phyloP scores from a whole-genome alignment of 768 basidiomycete species.

The Phlegmacium glaucopus region DNA sequence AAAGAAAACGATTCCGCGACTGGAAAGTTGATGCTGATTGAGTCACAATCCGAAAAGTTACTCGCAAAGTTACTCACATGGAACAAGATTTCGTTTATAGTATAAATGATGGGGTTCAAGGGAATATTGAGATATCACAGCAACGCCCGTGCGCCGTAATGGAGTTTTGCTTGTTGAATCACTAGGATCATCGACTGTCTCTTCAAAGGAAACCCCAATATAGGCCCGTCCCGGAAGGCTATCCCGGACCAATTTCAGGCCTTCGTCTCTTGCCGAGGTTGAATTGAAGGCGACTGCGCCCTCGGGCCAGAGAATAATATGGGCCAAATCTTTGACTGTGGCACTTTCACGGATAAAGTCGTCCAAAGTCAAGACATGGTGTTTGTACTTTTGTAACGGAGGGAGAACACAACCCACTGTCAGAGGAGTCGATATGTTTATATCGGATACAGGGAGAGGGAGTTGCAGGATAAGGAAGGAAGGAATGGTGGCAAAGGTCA shows the following conservation, averaged over 20 bases:
- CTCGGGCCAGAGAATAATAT: conserved; percentile 78
- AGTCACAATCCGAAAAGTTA: not conserved
- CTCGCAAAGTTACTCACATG: conserved; percentile 47
- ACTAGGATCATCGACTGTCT: conserved; percentile 41
- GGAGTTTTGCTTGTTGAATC: conserved; percentile 33
- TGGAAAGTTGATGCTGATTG: conserved; percentile 23
- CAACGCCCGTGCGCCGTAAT: conserved; percentile 58
- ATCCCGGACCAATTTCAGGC: conserved; percentile 41
- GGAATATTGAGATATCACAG: conserved; percentile 46
- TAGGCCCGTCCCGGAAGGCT: conserved; percentile 37
- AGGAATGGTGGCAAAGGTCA: conserved; percentile 51
- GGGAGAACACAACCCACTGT: conserved; percentile 70
- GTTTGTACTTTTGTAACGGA: conserved; percentile 35
- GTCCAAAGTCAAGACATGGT: conserved; percentile 41
- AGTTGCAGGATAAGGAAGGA: conserved; percentile 43
- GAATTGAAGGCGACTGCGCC: conserved; percentile 67
- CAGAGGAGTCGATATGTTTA: conserved; percentile 48
- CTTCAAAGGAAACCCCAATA: conserved; percentile 73
- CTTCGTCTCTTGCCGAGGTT: conserved; percentile 42
- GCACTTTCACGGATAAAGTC: conserved; percentile 62
- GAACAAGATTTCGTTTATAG: conserved; percentile 76
- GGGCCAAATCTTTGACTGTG: conserved; percentile 40
- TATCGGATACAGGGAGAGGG: conserved; percentile 35
- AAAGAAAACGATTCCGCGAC: conserved; percentile 78
- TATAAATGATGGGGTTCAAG: conserved; percentile 45